These are phyloP conservation scores for Lasiodiplodia gonubiensis DNA, from an alignment of 2,329 filamentous ascomycete species.

Conservation along the genomic window DNA sequence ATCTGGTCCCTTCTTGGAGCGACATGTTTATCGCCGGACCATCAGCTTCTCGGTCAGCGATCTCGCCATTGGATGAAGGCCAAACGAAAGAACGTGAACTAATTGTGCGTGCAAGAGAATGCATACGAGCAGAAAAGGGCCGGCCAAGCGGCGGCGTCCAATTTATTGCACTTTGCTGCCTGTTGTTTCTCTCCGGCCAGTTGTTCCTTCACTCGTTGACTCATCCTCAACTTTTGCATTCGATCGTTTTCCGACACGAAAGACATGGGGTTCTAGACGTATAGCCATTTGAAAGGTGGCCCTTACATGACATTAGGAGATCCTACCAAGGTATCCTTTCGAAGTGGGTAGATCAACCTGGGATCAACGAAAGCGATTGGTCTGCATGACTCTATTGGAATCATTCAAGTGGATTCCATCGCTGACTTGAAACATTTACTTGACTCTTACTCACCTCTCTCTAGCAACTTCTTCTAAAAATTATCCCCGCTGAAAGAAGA, in stretches of 20 bases:
- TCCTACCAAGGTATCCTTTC: too few relatives aligned
- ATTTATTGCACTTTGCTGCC: neutral
- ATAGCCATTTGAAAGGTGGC: neutral
- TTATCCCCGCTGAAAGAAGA: too few relatives aligned
- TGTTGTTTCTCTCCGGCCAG: neutral
- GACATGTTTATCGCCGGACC: neutral
- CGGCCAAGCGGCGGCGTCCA: neutral
- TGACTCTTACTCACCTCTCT: too few relatives aligned
- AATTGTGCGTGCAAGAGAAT: neutral
- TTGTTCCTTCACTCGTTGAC: neutral
- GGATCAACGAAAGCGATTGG: too few relatives aligned
- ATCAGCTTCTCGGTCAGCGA: neutral
- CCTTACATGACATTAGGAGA: neutral
- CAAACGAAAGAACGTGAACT: neutral
- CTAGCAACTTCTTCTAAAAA: too few relatives aligned
- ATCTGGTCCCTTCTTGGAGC: neutral
- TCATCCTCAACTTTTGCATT: neutral
- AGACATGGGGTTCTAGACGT: too few relatives aligned
- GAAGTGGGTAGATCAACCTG: too few relatives aligned
- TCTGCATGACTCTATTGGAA: too few relatives aligned
- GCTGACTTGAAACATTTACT: too few relatives aligned
- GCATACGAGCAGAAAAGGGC: neutral
- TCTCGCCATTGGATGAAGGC: neutral
- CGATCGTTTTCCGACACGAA: neutral
- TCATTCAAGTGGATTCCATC: too few relatives aligned